A percentile compares a stretch with the other conserved stretches of the same genome.
Evolutionary conservation across 306 rosid species (phyloP).

Genomic region (Cicer cuneatum): DNA sequence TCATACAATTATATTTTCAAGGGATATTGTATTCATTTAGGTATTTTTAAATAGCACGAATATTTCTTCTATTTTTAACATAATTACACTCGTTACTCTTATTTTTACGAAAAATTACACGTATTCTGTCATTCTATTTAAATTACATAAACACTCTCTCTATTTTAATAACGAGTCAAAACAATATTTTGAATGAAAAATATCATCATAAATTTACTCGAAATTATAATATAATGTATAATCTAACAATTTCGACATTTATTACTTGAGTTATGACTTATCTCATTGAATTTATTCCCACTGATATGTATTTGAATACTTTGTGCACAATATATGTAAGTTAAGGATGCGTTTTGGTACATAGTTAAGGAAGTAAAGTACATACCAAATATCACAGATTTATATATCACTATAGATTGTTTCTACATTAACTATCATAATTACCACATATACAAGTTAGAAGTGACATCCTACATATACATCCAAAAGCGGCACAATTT

Average conservation of each 20-base stretch:
- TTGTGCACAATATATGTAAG: not conserved
- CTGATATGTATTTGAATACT: not conserved
- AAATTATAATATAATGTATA: too few species aligned
- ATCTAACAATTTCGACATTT: too few species aligned
- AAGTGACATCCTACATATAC: conserved; percentile 36
- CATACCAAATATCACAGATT: conserved; percentile 1
- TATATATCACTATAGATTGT: not conserved
- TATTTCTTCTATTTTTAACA: not conserved
- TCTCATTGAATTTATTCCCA: not conserved
- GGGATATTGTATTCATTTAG: not conserved
- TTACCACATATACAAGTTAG: not conserved
- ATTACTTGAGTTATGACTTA: too few species aligned
- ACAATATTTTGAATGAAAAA: too few species aligned
- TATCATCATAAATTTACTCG: too few species aligned
- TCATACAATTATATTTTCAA: not conserved
- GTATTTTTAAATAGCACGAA: not conserved
- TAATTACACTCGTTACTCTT: not conserved
- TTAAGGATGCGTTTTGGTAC: not conserved
- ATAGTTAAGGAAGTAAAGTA: not conserved
- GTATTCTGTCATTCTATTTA: too few species aligned
- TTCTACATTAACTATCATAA: conserved; percentile 5
- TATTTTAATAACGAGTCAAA: too few species aligned
- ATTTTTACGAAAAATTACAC: not conserved
- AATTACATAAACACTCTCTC: too few species aligned
- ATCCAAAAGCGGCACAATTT: conserved; percentile 39